Conservation (phyloP, 1,284 basidiomycete genomes). For the Gastroboletus turbinatus region DNA sequence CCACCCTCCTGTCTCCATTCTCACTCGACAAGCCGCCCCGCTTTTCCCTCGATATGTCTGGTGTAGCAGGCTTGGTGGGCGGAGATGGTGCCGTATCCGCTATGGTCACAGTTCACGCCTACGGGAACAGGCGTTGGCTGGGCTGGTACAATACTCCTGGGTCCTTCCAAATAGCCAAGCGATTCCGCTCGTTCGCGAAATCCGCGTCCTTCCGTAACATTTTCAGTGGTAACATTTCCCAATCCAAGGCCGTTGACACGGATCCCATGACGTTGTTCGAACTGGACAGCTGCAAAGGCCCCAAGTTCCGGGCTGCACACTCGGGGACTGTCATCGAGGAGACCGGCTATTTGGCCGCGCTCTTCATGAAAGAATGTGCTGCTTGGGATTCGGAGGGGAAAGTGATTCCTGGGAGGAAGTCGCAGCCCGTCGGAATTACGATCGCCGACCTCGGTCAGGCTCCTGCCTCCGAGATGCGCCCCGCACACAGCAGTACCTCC, state of each 20-base stretch:
- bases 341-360: slow-evolving; percentile 16
- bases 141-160: slow-evolving; percentile 34
- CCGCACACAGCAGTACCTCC: not conserved
- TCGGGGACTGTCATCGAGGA: slow-evolving; percentile 22
- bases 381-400: slow-evolving; percentile 1
- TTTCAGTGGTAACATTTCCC: slow-evolving; percentile 1
- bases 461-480: slow-evolving; percentile 7
- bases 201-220: slow-evolving; percentile 2
- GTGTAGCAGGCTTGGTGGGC: slow-evolving; percentile 18
- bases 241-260: slow-evolving; percentile 10
- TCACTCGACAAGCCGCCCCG: not conserved
- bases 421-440: slow-evolving; percentile 12
- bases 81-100: slow-evolving; percentile 28
- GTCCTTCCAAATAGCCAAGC: slow-evolving; percentile 19
- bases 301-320: slow-evolving; percentile 18
- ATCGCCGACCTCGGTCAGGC: slow-evolving; percentile 14
- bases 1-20: not conserved
- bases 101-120: slow-evolving; percentile 26
- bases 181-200: slow-evolving; percentile 15
- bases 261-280: slow-evolving; percentile 18
- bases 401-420: slow-evolving; percentile 1
- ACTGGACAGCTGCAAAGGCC: slow-evolving; percentile 15
- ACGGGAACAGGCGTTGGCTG: slow-evolving; percentile 21
- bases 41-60: slow-evolving; percentile 20
- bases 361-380: slow-evolving; percentile 15